Conservation (phyloP, 805 yeast genomes). For the Hanseniaspora valbyensis region DNA sequence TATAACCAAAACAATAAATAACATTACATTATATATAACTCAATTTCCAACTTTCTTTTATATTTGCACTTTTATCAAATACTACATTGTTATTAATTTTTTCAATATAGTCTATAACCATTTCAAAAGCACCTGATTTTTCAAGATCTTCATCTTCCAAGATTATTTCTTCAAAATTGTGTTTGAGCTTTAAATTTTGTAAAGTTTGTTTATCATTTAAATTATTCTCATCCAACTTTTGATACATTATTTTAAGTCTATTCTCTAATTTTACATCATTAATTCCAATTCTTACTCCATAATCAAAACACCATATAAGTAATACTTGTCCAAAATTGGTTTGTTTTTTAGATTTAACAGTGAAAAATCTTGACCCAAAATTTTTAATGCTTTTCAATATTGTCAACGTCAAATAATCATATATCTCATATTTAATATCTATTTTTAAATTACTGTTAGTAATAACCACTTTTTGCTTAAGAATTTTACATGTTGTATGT, state of each 20-base stretch:
- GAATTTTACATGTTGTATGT: neutral
- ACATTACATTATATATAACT: constrained; percentile 18
- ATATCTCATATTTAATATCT: neutral
- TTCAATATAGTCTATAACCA: constrained; percentile 22
- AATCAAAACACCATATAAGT: constrained; percentile 9
- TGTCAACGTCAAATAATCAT: neutral
- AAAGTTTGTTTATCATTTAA: neutral
- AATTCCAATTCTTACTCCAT: constrained; percentile 5
- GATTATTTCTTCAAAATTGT: constrained; percentile 4
- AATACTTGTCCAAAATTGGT: no score
- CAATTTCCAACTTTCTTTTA: constrained; percentile 20
- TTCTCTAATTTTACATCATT: neutral
- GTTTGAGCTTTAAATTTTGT: neutral
- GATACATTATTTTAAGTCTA: constrained; percentile 3
- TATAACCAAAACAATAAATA: neutral
- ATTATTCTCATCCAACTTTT: neutral
- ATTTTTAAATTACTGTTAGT: neutral
- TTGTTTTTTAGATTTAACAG: neutral
- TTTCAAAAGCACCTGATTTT: constrained; percentile 19
- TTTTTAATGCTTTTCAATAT: neutral
- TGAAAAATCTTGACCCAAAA: constrained; percentile 8
- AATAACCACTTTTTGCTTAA: neutral
- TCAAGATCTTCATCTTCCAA: constrained; percentile 22
- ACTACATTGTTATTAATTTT: constrained; percentile 16
- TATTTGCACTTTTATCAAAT: neutral